Base-by-base conservation (phyloP, 2,329 filamentous ascomycete species). In the Colletotrichum magnum region DNA sequence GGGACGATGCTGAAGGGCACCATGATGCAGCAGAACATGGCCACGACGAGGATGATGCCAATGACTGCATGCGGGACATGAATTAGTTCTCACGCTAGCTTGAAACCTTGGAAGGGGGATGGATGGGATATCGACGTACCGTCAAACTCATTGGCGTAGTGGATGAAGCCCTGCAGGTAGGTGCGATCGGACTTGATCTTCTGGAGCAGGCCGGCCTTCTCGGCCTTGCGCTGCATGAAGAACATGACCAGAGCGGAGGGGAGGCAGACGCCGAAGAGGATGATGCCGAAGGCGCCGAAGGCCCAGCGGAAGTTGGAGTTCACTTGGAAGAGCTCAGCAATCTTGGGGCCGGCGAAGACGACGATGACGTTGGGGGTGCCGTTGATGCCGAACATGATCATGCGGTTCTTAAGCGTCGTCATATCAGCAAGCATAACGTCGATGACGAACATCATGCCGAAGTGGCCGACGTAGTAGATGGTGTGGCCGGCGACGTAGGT, bases 261-360 rank as follows among this genome's bases (percentile, higher is more conserved):
- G 3, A 80, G 61, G 36, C 76, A 77, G 67, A 82, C 85, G 21
- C 85, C 82, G 7, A 88, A 85, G 16, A 90, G 75, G 70, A 92
- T 87, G 74, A 93, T 89, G 64, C 85, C 82, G 77, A 90, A 92
- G 64, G 86, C 85, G 28, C 89, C 90, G 73, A 90, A 92, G 1
- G 80, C 82, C 83, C 83, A 85, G 39, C 82, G 78, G 74, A 80
- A 84, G 74, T 80, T 81, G 59, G 77, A 70, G 41, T 81, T 66
- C 3, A 72, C 64, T 63, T 79, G 80, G 73, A 84, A 83, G 2
- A 79, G 74, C n/a, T 80, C 74, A 7, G 81, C 81, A 50, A 83
- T 81, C 64, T 70, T 74, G 51, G 81, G 79, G 2, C 83, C 83
- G 56, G 83, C 80, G 74, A 84, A 86, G 5, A 80, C 81, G 7